A percentile compares a stretch with the other conserved stretches of the same genome.
Evolutionary conservation across 139 green algal genomes (phyloP).

Genomic region (Asterochloris sp.): DNA sequence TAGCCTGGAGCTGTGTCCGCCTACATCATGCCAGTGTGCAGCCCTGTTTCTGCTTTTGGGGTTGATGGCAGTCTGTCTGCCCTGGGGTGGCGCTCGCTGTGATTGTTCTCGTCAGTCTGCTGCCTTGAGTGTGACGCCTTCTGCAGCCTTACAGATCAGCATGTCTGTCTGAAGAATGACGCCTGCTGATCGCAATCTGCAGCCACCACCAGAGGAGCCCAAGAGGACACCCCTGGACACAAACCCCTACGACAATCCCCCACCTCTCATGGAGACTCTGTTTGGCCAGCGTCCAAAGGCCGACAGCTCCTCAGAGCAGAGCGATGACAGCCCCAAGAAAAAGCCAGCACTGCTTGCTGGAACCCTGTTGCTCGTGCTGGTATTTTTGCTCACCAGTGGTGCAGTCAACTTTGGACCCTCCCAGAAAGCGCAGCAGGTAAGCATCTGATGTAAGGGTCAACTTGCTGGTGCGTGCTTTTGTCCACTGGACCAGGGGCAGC

Average conservation of each 20-base stretch:
- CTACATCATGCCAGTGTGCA: too few relatives aligned
- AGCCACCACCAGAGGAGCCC: background rate
- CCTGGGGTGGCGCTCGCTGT: too few relatives aligned
- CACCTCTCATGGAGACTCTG: background rate
- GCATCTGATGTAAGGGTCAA: background rate
- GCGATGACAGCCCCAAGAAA: background rate
- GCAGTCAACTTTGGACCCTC: background rate
- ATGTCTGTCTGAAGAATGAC: too few relatives aligned
- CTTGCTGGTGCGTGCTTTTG: background rate
- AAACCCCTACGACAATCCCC: conserved; percentile 5
- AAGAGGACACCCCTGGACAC: background rate
- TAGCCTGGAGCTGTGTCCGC: too few relatives aligned
- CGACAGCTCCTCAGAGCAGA: background rate
- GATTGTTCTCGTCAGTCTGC: too few relatives aligned
- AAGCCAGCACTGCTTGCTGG: background rate
- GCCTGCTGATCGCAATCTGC: too few relatives aligned
- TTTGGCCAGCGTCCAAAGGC: conserved; percentile 1
- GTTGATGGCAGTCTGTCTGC: too few relatives aligned
- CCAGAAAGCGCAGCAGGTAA: background rate
- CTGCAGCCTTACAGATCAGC: too few relatives aligned
- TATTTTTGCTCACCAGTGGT: conserved; percentile 3
- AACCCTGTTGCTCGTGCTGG: background rate
- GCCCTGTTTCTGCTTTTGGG: too few relatives aligned
- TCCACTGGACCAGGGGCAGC: background rate
- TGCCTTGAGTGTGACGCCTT: too few relatives aligned